phyloP scores from a whole-genome alignment of 306 rosid species.

The Abrus precatorius region DNA sequence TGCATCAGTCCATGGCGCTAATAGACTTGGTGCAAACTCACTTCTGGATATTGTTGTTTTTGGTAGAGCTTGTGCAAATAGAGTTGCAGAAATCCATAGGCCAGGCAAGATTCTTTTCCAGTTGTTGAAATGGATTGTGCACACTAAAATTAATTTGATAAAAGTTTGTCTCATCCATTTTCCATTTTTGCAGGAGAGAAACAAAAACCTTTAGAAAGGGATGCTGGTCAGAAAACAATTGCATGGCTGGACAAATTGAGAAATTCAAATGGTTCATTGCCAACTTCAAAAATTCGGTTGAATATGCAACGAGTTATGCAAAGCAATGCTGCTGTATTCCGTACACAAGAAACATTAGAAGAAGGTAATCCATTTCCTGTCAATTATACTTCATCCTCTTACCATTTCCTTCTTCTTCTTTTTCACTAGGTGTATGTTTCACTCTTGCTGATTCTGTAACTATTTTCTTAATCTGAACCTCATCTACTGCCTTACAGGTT shows the following conservation, averaged over 20 bases:
- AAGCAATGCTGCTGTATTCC: conserved; percentile 98
- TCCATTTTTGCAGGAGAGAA: conserved; percentile 64
- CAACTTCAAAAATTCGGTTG: conserved; percentile 83
- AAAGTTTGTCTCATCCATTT: conserved; percentile 38
- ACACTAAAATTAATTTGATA: background rate
- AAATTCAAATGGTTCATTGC: conserved; percentile 86
- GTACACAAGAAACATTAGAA: conserved; percentile 90
- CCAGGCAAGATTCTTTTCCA: conserved; percentile 68
- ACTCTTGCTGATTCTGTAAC: conserved; percentile 20
- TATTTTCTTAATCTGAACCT: conserved; percentile 10
- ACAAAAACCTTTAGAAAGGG: conserved; percentile 88
- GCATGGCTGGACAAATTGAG: conserved; percentile 95
- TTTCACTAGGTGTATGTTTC: background rate
- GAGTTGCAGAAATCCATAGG: conserved; percentile 80
- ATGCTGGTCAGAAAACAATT: conserved; percentile 92
- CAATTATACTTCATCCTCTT: background rate
- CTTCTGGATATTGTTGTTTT: conserved; percentile 94
- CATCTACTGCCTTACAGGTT: conserved; percentile 58
- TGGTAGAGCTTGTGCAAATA: conserved; percentile 95
- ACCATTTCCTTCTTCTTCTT: background rate
- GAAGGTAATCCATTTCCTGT: conserved; percentile 66
- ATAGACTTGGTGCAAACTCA: conserved; percentile 95
- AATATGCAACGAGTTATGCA: conserved; percentile 98
- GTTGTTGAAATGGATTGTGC: background rate
- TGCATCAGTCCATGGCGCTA: conserved; percentile 95